Conservation (phyloP, 2,329 filamentous ascomycete species). For the Trichophyton schoenleinii region DNA sequence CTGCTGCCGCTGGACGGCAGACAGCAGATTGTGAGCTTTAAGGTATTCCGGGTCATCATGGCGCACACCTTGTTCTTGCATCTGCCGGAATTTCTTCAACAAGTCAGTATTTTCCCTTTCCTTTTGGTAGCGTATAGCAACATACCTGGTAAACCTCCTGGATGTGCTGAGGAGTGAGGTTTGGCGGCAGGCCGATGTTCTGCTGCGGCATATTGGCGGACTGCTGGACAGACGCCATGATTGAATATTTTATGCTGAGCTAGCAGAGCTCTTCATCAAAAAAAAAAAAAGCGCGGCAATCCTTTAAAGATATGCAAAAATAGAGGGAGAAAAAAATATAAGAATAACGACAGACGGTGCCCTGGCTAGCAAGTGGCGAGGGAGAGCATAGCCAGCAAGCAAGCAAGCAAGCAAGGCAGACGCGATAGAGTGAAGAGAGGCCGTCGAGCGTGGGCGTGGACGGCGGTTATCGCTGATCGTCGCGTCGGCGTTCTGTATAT, state of each 20-base stretch:
- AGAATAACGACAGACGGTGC: not conserved
- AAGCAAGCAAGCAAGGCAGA: not conserved
- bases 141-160: slow-evolving; percentile 53
- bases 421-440: not conserved
- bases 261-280: not conserved
- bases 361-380: not conserved
- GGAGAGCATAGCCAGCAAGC: not conserved
- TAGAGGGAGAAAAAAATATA: no score
- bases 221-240: slow-evolving; percentile 44
- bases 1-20: slow-evolving; percentile 53
- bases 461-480: slow-evolving; percentile 1
- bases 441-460: not conserved
- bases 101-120: not conserved
- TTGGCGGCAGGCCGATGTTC: slow-evolving; percentile 49
- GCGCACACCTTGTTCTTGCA: slow-evolving; percentile 74
- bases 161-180: slow-evolving; percentile 63
- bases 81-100: slow-evolving; percentile 67
- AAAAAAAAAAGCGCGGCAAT: not conserved
- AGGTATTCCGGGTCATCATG: slow-evolving; percentile 76
- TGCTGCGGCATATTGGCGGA: slow-evolving; percentile 48
- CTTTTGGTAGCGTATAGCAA: not conserved
- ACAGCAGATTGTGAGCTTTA: slow-evolving; percentile 64
- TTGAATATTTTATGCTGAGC: not conserved
- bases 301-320: not conserved
- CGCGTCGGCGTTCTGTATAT: not conserved